phyloP scores from a whole-genome alignment of 2,329 filamentous ascomycete species.

The Chaetomium sp. region DNA sequence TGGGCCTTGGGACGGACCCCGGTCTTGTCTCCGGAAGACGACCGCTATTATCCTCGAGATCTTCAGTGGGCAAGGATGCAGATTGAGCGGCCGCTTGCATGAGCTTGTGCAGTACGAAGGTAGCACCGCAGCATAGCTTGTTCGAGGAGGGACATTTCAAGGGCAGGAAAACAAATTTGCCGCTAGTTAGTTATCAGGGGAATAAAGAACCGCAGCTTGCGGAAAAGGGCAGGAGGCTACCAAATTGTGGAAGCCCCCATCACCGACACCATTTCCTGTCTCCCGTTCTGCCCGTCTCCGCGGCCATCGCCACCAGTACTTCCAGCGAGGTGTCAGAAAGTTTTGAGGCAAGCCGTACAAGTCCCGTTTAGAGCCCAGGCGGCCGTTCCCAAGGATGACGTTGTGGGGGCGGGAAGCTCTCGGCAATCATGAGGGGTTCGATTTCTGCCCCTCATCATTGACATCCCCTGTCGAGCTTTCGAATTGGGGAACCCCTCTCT shows the following conservation, averaged over 20 bases:
- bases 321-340: background rate
- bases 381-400: slow-evolving; percentile 12
- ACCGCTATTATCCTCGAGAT: slow-evolving; percentile 8
- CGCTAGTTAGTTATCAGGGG: too few relatives aligned
- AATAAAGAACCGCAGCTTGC: too few relatives aligned
- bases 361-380: slow-evolving; percentile 1
- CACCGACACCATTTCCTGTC: too few relatives aligned
- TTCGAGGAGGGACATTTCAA: background rate
- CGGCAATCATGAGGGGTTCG: slow-evolving; percentile 6
- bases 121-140: slow-evolving; percentile 5
- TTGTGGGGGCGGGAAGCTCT: slow-evolving; percentile 5
- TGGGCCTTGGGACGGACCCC: slow-evolving; percentile 17
- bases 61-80: slow-evolving; percentile 16
- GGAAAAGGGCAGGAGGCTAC: too few relatives aligned
- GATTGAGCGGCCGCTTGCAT: slow-evolving; percentile 14
- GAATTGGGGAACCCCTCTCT: slow-evolving; percentile 10
- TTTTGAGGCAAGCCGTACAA: background rate
- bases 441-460: slow-evolving; percentile 13
- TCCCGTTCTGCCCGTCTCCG: too few relatives aligned
- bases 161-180: too few relatives aligned
- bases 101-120: slow-evolving; percentile 5
- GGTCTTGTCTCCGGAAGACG: slow-evolving; percentile 13
- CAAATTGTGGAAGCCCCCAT: too few relatives aligned
- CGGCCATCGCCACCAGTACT: too few relatives aligned
- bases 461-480: slow-evolving; percentile 5